Conservation (phyloP, 768 basidiomycete genomes). For the Suillus sp. region DNA sequence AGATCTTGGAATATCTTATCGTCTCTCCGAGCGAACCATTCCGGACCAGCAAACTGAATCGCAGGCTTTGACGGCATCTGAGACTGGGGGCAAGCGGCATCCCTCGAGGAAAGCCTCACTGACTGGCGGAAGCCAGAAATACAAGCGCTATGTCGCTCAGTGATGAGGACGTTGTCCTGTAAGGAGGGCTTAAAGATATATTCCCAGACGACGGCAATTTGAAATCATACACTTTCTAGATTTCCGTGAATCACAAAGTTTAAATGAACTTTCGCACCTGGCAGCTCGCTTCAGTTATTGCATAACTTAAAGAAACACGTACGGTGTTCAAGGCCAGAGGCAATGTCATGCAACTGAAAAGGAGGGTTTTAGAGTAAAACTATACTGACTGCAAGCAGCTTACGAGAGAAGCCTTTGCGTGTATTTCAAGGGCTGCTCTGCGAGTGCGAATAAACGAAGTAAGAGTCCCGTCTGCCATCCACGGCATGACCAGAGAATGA, state of each 20-base stretch:
- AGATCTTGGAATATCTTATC: background rate
- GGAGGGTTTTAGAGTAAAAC: background rate
- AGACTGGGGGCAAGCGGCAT: background rate
- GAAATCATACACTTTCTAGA: slow-evolving; percentile 3
- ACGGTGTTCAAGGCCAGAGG: slow-evolving; percentile 7
- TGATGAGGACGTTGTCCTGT: slow-evolving; percentile 8
- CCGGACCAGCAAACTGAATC: background rate
- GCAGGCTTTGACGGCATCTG: background rate
- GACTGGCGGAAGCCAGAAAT: slow-evolving; percentile 7
- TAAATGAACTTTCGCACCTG: slow-evolving; percentile 1
- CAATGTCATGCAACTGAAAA: background rate
- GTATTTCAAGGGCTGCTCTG: background rate
- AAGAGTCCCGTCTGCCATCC: slow-evolving; percentile 2
- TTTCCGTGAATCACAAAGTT: background rate
- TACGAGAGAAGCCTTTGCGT: background rate
- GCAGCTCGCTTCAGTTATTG: background rate
- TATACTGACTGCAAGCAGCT: background rate
- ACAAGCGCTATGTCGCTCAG: slow-evolving; percentile 1
- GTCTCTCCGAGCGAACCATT: background rate
- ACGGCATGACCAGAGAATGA: background rate
- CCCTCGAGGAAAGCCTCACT: background rate
- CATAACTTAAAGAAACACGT: background rate
- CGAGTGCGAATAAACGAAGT: background rate
- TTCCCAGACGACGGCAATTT: too few relatives aligned
- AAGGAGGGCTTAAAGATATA: background rate